Evolutionary conservation across 345 rosid genomes (phyloP), one percentile per base, ranked within the genome.

Genomic region (Lenwebbia sp.): DNA sequence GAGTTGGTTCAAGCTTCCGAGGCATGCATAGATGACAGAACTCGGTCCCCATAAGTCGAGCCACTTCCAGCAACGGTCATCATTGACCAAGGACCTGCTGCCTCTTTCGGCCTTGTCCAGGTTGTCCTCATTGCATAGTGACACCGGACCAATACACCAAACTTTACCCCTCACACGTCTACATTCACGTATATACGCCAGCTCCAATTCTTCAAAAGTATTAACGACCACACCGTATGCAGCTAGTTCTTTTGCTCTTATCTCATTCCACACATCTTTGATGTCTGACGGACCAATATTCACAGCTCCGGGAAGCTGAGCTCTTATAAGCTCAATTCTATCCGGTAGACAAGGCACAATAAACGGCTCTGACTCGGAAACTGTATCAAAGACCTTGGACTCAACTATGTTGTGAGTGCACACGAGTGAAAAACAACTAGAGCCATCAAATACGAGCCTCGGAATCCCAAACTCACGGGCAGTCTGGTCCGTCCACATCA

Each of bases 21-120:
- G 91, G 75, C 93, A 94, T 78, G 88, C 92, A 74, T 93, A 94
- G 2, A 93, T 12, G 5, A 94, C 92, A 0, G 93, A 94, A 6
- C 76, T n/a, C 4, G 82, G 44, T 15, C 62, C 82, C 60, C 82
- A 62, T 26, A 88, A 87, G 54, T 93, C 90, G 21, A 93, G 91
- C 96, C 95, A 94, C 52, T 84, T 78, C 70, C 91, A 13, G 86
- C 92, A 89, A 11, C 23, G 62, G 21, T 19, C 28, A 52, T 87
- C 86, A 40, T 82, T 84, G 6, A 84, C 85, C 19, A 91, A 83
- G 54, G 92, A 82, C 65, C 83, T 86, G 78, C 88, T 88, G 21
- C 93, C 93, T 57, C 93, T 87, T 10, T 83, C 85, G 26, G 25
- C 33, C 85, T 85, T 82, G 56, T 54, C 28, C 44, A 81, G 54